A percentile compares a stretch with the other conserved stretches of the same genome.
Evolutionary conservation across 1,284 basidiomycete species (phyloP).

Genomic region (Thecaphora frezii): DNA sequence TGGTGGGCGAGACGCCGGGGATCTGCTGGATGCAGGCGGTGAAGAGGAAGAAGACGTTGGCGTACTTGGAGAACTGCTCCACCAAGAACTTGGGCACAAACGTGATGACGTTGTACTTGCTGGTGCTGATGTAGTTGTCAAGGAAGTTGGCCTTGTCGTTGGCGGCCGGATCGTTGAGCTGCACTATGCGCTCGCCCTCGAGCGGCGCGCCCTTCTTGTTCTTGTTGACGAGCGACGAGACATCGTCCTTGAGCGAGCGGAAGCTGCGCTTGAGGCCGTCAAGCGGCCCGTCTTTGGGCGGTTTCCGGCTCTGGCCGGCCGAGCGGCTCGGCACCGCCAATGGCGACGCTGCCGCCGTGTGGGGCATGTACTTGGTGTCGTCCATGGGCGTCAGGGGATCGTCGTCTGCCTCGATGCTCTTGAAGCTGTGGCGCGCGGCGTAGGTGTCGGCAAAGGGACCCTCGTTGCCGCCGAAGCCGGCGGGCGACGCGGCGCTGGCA

Average conservation of each 20-base stretch:
- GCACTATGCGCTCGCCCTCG: conserved; percentile 46
- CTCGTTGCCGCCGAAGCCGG: conserved; percentile 28
- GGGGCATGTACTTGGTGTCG: conserved; percentile 16
- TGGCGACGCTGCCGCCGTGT: conserved; percentile 2
- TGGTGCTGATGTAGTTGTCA: conserved; percentile 84
- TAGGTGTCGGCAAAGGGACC: conserved; percentile 48
- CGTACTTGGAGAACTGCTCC: conserved; percentile 98
- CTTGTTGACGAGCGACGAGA: conserved; percentile 33
- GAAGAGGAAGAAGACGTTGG: conserved; percentile 98
- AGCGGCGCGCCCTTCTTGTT: conserved; percentile 28
- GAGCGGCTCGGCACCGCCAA: conserved; percentile 3
- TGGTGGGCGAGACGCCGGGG: conserved; percentile 94
- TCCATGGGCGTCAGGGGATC: conserved; percentile 28
- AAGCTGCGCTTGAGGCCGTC: conserved; percentile 40
- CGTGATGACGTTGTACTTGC: conserved; percentile 87
- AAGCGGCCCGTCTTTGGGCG: conserved; percentile 32
- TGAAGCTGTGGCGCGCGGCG: conserved; percentile 36
- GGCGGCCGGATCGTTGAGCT: conserved; percentile 50
- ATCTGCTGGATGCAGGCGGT: conserved; percentile 98
- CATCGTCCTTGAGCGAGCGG: conserved; percentile 32
- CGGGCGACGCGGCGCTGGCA: conserved; percentile 29
- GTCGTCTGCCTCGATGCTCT: conserved; percentile 57
- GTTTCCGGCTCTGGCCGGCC: conserved; percentile 21
- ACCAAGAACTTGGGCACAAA: conserved; percentile 89
- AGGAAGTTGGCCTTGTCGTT: conserved; percentile 49